Evolutionary conservation across 1,284 basidiomycete genomes (phyloP), one percentile per base, ranked within the genome.

Genomic region (Ustilago crameri): DNA sequence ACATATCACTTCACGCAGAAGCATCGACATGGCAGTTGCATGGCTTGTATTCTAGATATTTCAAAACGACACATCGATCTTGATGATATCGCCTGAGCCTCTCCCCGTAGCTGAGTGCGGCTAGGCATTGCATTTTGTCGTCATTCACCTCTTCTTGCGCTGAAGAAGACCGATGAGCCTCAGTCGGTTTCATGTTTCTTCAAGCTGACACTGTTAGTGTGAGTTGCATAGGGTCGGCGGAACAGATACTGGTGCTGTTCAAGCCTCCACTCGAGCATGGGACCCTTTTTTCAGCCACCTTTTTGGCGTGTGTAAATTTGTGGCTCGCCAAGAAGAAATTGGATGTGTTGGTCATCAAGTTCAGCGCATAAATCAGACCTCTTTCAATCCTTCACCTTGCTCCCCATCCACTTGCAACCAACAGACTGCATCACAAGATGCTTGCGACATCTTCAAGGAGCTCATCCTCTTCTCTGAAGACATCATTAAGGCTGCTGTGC

Each of bases 311-410:
- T n/a, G n/a, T 32, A 12, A 9, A 18, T 18, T 51, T 41, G 34
- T 37, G 35, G 12, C 32, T 30, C n/a, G 23, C 5, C 10, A 23
- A 48, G 32, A 53, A 38, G 46, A 27, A 26, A 10, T 15, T 8
- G 41, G 15, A 9, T 23, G 50, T 47, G 56, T 51, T 59, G 38
- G 49, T 59, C 56, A 47, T 59, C 56, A 47, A 8, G 10, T 34
- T 43, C 20, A 26, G 37, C 30, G 56, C 49, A 41, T 46, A 51
- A 44, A 51, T 49, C 56, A 59, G 12, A 9, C 38, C 22, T 22
- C 30, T 12, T 20, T 23, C 30, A 18, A 10, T 7, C 53, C 30
- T 15, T 9, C 10, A 18, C 34, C 14, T 30, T 12, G 18, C 17
- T 9, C 17, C 23, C 17, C 23, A 15, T 22, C 18, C 12, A 34